Percentiles rank a stretch among this genome's conserved stretches.
These are phyloP conservation scores for Phytophthora fragariaefolia DNA, from an alignment of 352 stramenopile species.

Conservation along the genomic window DNA sequence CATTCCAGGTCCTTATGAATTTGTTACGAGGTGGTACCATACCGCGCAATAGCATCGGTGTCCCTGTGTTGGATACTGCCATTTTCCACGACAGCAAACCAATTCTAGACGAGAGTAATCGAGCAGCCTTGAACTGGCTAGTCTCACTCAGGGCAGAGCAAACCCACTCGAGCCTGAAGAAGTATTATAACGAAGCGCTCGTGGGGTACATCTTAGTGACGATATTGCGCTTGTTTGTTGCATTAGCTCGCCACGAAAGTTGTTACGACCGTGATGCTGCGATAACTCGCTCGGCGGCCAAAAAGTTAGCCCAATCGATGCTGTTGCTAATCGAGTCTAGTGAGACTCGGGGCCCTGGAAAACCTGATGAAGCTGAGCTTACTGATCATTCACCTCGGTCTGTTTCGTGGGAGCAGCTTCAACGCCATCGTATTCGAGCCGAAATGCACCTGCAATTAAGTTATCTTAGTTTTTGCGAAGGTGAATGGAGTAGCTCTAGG, in stretches of 20 bases:
- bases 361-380: neutral
- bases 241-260: constrained; percentile 37
- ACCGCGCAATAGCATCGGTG: constrained; percentile 19
- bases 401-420: constrained; percentile 38
- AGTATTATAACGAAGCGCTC: constrained; percentile 30
- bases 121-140: constrained; percentile 45
- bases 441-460: constrained; percentile 51
- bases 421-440: constrained; percentile 34
- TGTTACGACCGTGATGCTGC: constrained; percentile 35
- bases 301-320: constrained; percentile 41
- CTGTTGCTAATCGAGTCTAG: constrained; percentile 23
- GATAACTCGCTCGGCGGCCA: constrained; percentile 25
- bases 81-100: constrained; percentile 47
- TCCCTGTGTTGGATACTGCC: constrained; percentile 3
- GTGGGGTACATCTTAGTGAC: constrained; percentile 38
- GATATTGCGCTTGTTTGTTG: constrained; percentile 41
- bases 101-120: constrained; percentile 46
- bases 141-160: constrained; percentile 28
- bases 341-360: neutral
- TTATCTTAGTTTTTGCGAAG: constrained; percentile 40
- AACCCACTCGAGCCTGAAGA: constrained; percentile 26
- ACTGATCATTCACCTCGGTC: neutral
- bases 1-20: constrained; percentile 39
- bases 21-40: constrained; percentile 36
- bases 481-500: constrained; percentile 43